Conservation (phyloP, 2,329 filamentous ascomycete species). For the Stagonosporopsis tanaceti region DNA sequence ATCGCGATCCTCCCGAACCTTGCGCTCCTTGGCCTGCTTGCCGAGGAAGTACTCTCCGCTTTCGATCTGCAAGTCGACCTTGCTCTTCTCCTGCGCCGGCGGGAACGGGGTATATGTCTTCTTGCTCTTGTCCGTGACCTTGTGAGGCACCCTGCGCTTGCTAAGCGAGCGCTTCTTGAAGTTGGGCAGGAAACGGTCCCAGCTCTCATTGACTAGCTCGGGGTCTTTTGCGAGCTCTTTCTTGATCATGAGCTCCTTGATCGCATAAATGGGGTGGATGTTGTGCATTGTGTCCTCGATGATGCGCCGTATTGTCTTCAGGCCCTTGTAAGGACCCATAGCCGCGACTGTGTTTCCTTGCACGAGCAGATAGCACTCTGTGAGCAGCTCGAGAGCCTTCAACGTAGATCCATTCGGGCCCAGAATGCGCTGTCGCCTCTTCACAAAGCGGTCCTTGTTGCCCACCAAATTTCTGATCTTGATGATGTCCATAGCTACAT, state of each 20-base stretch:
- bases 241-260: slow-evolving; percentile 96
- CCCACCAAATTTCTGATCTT: slow-evolving; percentile 90
- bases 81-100: slow-evolving; percentile 96
- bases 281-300: slow-evolving; percentile 98
- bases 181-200: slow-evolving; percentile 95
- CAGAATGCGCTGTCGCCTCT: slow-evolving; percentile 89
- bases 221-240: slow-evolving; percentile 90
- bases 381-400: slow-evolving; percentile 92
- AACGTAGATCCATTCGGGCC: slow-evolving; percentile 91
- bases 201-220: slow-evolving; percentile 84
- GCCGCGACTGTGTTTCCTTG: slow-evolving; percentile 94
- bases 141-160: slow-evolving; percentile 81
- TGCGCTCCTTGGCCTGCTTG: slow-evolving; percentile 90
- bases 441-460: slow-evolving; percentile 95
- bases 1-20: slow-evolving; percentile 77
- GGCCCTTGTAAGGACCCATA: slow-evolving; percentile 88
- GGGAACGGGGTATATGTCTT: slow-evolving; percentile 98
- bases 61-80: slow-evolving; percentile 97
- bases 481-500: slow-evolving; percentile 90
- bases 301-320: slow-evolving; percentile 86
- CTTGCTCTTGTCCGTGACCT: slow-evolving; percentile 90
- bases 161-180: slow-evolving; percentile 94
- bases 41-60: slow-evolving; percentile 95
- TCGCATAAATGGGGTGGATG: slow-evolving; percentile 87
- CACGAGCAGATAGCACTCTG: slow-evolving; percentile 86